A percentile compares a stretch with the other conserved stretches of the same genome.
Evolutionary conservation across 805 yeast species (phyloP).

Genomic region (Candida cerambycidarum): DNA sequence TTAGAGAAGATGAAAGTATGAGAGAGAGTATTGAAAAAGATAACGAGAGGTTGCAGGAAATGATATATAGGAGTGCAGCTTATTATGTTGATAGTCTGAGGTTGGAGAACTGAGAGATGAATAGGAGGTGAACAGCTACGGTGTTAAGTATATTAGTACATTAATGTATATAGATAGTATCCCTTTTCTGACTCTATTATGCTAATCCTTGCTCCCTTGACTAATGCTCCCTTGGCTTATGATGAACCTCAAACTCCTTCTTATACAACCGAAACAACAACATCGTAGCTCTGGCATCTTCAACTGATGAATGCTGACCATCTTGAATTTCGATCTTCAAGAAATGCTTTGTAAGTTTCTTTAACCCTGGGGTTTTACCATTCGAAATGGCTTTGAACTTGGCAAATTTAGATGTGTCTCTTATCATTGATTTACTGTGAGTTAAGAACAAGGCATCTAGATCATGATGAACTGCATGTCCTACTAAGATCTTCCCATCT

Average conservation of each 20-base stretch:
- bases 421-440: conserved; percentile 60
- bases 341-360: conserved; percentile 58
- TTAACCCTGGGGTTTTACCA: conserved; percentile 74
- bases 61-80: conserved; percentile 39
- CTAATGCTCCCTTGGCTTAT: neutral
- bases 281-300: conserved; percentile 90
- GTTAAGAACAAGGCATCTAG: conserved; percentile 62
- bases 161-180: conserved; percentile 2
- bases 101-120: conserved; percentile 27
- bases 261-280: conserved; percentile 63
- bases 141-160: neutral
- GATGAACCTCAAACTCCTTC: conserved; percentile 52
- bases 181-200: neutral
- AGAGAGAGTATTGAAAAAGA: conserved; percentile 17
- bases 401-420: conserved; percentile 72
- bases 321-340: conserved; percentile 64
- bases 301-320: conserved; percentile 82
- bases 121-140: neutral
- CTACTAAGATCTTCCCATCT: conserved; percentile 62
- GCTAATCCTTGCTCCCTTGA: no score
- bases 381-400: conserved; percentile 59
- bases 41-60: conserved; percentile 26
- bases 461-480: conserved; percentile 85
- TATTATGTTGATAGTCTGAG: conserved; percentile 34
- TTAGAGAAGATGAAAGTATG: conserved; percentile 13